These are phyloP conservation scores for Aspergillus versicolor DNA, from an alignment of 2,329 filamentous ascomycete genomes.

Conservation along the genomic window DNA sequence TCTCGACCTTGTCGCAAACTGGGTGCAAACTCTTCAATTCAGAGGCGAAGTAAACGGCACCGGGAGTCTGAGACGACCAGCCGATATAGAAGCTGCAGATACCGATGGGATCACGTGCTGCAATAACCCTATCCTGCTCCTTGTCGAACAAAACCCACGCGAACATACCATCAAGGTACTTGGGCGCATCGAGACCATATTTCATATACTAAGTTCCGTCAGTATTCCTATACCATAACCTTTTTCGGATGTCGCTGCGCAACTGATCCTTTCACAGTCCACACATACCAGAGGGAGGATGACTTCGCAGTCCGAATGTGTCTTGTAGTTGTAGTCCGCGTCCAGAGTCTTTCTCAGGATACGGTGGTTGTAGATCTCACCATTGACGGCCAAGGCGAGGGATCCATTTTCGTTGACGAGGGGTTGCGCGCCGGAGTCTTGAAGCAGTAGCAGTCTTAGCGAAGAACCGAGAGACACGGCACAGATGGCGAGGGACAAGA, in stretches of 20 bases:
- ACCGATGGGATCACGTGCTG: slow-evolving; percentile 93
- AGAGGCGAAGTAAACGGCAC: slow-evolving; percentile 90
- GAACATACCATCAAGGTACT: slow-evolving; percentile 98
- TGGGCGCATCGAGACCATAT: slow-evolving; percentile 86
- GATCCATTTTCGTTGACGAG: slow-evolving; percentile 86
- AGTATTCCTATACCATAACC: slow-evolving; percentile 14
- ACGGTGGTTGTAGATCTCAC: slow-evolving; percentile 99
- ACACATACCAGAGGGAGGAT: slow-evolving; percentile 86
- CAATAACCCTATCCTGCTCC: slow-evolving; percentile 85
- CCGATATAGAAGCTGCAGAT: slow-evolving; percentile 98
- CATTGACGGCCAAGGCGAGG: slow-evolving; percentile 93
- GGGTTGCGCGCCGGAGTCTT: slow-evolving; percentile 93
- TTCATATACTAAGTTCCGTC: slow-evolving; percentile 71
- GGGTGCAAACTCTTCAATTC: slow-evolving; percentile 91
- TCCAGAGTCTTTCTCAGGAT: slow-evolving; percentile 85
- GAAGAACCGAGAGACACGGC: not conserved
- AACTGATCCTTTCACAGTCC: not conserved
- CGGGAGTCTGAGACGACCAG: slow-evolving; percentile 77
- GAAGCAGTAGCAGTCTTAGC: slow-evolving; percentile 13
- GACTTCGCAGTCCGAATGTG: slow-evolving; percentile 96
- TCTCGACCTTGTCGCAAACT: slow-evolving; percentile 91
- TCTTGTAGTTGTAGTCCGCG: slow-evolving; percentile 92
- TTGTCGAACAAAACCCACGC: slow-evolving; percentile 98
- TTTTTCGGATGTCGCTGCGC: not conserved
- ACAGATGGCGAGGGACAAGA: not conserved